Conservation (phyloP, 192 early-diverging fungal genomes). For the Diversispora epigaea region DNA sequence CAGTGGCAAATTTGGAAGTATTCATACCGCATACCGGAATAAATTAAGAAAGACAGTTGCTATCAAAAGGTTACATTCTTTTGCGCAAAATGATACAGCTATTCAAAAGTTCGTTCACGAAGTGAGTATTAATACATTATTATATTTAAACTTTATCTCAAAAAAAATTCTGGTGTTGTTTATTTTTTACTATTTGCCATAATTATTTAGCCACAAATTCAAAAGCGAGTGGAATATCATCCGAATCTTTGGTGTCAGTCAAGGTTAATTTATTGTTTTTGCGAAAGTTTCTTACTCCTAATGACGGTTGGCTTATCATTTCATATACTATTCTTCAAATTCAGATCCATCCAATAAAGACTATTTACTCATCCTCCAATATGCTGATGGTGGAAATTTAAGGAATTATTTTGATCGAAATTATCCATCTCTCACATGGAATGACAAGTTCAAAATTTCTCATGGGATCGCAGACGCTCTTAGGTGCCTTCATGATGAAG, state of each 20-base stretch:
- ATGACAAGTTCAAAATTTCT: slow-evolving; percentile 35
- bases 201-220: slow-evolving; percentile 9
- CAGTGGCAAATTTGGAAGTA: slow-evolving; percentile 19
- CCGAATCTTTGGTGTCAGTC: background rate
- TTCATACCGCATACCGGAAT: background rate
- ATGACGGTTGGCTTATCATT: too few relatives aligned
- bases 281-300: background rate
- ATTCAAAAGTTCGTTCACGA: slow-evolving; percentile 20
- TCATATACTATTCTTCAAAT: background rate
- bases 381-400: too few relatives aligned
- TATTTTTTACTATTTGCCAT: background rate
- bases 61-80: slow-evolving; percentile 10
- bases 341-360: slow-evolving; percentile 15
- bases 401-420: slow-evolving; percentile 1
- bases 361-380: slow-evolving; percentile 12
- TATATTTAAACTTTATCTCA: background rate
- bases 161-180: background rate
- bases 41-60: too few relatives aligned
- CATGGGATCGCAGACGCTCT: too few relatives aligned
- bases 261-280: background rate
- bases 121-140: background rate
- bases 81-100: slow-evolving; percentile 5
- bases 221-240: slow-evolving; percentile 19
- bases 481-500: too few relatives aligned
- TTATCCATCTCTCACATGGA: slow-evolving; percentile 36